Base-by-base conservation (phyloP, 2,329 filamentous ascomycete species). In the Emmonsia crescens region DNA sequence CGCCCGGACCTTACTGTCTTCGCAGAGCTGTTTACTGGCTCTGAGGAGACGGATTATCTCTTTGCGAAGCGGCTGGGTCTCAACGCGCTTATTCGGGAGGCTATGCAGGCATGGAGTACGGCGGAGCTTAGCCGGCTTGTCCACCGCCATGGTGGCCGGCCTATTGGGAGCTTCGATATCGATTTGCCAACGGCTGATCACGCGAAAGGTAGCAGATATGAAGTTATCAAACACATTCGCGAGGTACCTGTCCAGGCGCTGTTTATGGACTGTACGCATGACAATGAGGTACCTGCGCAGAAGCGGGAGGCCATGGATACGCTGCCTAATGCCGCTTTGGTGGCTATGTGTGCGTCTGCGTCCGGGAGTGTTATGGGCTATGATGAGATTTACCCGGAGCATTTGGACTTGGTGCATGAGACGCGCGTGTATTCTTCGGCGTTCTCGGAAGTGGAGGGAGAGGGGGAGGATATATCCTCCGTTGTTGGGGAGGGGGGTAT, bases 191-290 rank as follows among this genome's bases (percentile, higher is more conserved):
- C 87, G 9, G 85, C 83, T 64, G 82, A 82, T 2, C 21, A 16
- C 46, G 85, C 86, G 63, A 66, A 64, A 59, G 65, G 65, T 21
- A 69, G 64, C 69, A 36, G 19, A 14, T 70, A 69, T 69, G 88
- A 93, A 68, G 83, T 89, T 21, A 82, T 96, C 66, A 88, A 87
- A 66, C 87, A 83, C 64, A 92, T 99, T 74, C 89, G 90, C 66
- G 87, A 89, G n/a, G 89, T 86, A 3, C 90, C 92, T 3, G 88
- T 97, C 0, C 92, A 96, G 66, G 94, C 93, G 0, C 79, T 99
- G 0, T 96, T 99, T 76, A 97, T 97, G 91, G 95, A 99, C 73
- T 99, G 95, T 75, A 99, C 95, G 0, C 94, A 99, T 74, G 94
- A 99, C 77, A 99, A 99, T 69, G 93, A 99, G 76, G 89, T 91